Evolutionary conservation across 2,329 filamentous ascomycete genomes (phyloP), one percentile per base, ranked within the genome.

Genomic region (Anisogramma anomala): DNA sequence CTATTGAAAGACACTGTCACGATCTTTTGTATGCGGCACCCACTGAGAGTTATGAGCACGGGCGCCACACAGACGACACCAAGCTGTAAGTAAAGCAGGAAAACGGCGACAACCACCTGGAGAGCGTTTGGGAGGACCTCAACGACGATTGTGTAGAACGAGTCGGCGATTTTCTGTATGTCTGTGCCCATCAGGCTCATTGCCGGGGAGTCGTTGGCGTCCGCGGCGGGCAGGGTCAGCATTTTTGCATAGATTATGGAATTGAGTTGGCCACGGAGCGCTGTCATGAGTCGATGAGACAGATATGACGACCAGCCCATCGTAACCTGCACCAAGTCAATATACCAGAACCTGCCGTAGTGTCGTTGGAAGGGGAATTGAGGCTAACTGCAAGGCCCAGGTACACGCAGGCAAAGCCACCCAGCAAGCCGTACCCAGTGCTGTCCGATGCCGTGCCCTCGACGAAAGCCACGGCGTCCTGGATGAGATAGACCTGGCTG

Each of bases 51-150:
- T 7, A 69, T 59, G 13, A 55, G 57, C 7, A 67, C 56, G 11
- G 67, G 66, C n/a, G 62, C 63, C 7, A 62, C 55, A 40, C 60
- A 66, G 3, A 66, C 64, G 3, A 59, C 50, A 5, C 65, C 66
- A 6, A 70, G 52, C 35, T 67, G 58, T 5, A 50, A 49, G 31
- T 49, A 47, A 11, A 58, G 46, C 5, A 58, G 43, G 32, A 51
- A 57, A 11, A 53, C 50, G 3, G 53, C 53, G 22, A 58, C 37
- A 1, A 30, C 51, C 17, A 58, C 51, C 33, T 58, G 53, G 15
- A 56, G 18, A 0, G 51, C 35, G 10, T 43, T 50, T 1, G 48
- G 48, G 47, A 52, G 52, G 6, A 52, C 36, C 31, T 56, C 52
- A 35, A 53, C 48, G 1, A 50, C 31, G 22, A 45, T 45, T 17